Evolutionary conservation across 208 protist genomes (phyloP), one percentile per base, ranked within the genome.

Genomic region (Vickermania ingenoplastis): DNA sequence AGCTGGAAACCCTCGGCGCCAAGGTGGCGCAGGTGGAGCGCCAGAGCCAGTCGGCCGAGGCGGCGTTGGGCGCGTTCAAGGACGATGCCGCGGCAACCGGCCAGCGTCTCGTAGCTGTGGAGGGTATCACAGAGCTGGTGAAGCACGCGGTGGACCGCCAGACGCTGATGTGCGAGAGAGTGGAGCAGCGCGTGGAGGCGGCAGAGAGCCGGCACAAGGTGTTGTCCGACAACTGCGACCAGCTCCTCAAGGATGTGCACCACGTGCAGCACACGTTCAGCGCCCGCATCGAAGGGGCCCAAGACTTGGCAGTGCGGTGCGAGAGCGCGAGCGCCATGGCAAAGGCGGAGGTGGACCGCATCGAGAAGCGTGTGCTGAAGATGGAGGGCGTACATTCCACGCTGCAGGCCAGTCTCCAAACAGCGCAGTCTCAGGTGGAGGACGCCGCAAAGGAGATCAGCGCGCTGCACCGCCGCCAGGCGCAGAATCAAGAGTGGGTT

Each of bases 291-390:
- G 82, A 89, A 53, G 63, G 65, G 48, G 69, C 65, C 2, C 76
- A 75, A 60, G 83, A 79, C 7, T 31, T 69, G 4, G 75, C 75
- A 2, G 58, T 72, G 1, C 67, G 77, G n/a, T 63, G 71, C 21
- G 79, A 89, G 52, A 69, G 71, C 25, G 67, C 69, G 22, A 88
- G 73, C 61, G 73, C 72, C 25, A 60, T 73, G 2, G 77, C 75
- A 2, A 75, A 75, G 50, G 69, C 73, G 3, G 86, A 86, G 57
- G 73, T 86, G 57, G 70, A 81, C 26, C 74, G 86, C 3, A 68
- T 88, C 23, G 79, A 86, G 62, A 80, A 77, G 48, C 81, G 81
- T 28, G 36, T 92, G 0, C 25, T 64, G 31, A 57, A 71, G 53
- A 1, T 82, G n/a, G 79, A 86, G 53, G 41, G 55, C 26, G 62